Evolutionary conservation across 1,284 basidiomycete genomes (phyloP), one percentile per base, ranked within the genome.

Genomic region (Hortiboletus rubellus): DNA sequence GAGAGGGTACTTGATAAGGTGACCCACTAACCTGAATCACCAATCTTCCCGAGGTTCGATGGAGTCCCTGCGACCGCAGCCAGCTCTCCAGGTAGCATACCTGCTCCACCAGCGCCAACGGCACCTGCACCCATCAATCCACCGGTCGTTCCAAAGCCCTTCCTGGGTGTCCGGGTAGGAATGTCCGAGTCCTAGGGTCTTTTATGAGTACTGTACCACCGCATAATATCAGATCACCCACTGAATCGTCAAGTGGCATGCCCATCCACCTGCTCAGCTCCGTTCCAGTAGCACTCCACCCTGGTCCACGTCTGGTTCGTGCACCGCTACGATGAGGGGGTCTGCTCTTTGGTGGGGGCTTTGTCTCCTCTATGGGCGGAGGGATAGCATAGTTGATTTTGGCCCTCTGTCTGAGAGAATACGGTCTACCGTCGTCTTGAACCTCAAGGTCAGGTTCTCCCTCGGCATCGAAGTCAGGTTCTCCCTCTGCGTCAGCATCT

Each of bases 21-120:
- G n/a, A 17, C 14, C 40, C 14, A 73, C 74, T 66, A 66, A 84
- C 89, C 84, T 55, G 90, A 80, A 64, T 89, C 91, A 3, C 86
- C 85, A 41, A 96, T 83, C 71, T 92, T 94, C 50, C 91, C 92
- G 24, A 93, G 76, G 64, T 92, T 92, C 6, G 86, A 90, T 7
- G 89, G 89, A 1, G 86, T 89, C 10, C 89, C 87, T 44, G 82
- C 84, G 51, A 80, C 82, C 34, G 84, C 83, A 17, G 87, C 74
- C 66, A 74, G 46, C 7, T 89, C 88, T 5, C 79, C 78, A 1
- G 82, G 76, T 30, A 89, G 63, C 69, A 87, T 74, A 17, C 83
- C 82, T 40, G 80, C 79, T 0, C 79, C 79, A 17, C 76, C 74
- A 7, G 73, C 78, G 1, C 72, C 71, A 47, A 73, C 72, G 34